Evolutionary conservation across 208 protist genomes (phyloP).

Genomic region (Wallacemonas sp.): DNA sequence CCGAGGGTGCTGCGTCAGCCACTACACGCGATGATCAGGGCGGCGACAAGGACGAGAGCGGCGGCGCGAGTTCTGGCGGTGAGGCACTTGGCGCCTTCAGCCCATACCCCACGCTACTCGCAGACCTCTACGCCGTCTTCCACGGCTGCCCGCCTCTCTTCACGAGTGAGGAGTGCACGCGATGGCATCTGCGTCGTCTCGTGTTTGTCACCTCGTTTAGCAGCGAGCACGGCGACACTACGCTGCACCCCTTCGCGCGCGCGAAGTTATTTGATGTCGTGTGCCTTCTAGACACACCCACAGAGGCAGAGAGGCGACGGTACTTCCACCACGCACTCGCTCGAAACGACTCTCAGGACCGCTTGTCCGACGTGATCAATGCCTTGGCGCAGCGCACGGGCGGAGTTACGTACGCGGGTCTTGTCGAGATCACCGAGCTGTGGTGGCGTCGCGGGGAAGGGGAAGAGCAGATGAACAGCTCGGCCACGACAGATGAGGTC

Average conservation of each 20-base stretch:
- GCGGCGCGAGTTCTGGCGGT: neutral
- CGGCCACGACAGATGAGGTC: too few relatives aligned
- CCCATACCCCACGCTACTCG: conserved; percentile 38
- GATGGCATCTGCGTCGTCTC: conserved; percentile 26
- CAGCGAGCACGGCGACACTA: conserved; percentile 29
- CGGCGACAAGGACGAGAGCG: neutral
- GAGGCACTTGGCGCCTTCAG: neutral
- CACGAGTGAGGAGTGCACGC: conserved; percentile 20
- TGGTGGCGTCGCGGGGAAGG: conserved; percentile 12
- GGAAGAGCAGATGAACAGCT: too few relatives aligned
- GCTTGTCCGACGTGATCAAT: neutral
- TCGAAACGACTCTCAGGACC: too few relatives aligned
- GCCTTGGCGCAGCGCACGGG: conserved; percentile 62
- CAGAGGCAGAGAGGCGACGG: conserved; percentile 39
- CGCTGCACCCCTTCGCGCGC: conserved; percentile 39
- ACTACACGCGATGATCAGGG: neutral
- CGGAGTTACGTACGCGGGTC: conserved; percentile 64
- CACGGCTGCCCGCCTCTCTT: conserved; percentile 42
- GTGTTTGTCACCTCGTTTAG: conserved; percentile 43
- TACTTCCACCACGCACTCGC: conserved; percentile 31
- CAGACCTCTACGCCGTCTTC: conserved; percentile 59
- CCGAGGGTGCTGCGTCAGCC: conserved; percentile 3
- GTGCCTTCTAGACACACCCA: conserved; percentile 51
- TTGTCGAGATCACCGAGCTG: conserved; percentile 36
- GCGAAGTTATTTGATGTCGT: conserved; percentile 48